phyloP scores from a whole-genome alignment of 139 green algal species.

The Nannochloris sp. region DNA sequence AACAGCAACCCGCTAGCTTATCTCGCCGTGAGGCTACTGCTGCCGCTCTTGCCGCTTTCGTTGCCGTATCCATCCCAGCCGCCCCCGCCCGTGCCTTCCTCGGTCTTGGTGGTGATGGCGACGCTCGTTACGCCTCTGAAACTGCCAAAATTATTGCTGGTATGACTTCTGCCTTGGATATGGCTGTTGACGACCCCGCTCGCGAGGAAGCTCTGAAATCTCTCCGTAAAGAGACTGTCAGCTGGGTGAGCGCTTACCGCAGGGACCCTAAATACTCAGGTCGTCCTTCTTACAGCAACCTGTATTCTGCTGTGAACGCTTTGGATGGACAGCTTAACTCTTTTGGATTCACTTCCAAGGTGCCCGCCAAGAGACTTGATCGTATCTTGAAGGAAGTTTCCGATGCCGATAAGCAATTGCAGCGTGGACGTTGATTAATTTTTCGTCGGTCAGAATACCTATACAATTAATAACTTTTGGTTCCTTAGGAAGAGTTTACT shows the following conservation, averaged over 20 bases:
- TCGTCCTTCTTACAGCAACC: slow-evolving; percentile 75
- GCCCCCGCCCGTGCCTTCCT: slow-evolving; percentile 53
- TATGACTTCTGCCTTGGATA: slow-evolving; percentile 42
- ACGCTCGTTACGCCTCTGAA: slow-evolving; percentile 14
- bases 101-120: slow-evolving; percentile 46
- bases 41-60: slow-evolving; percentile 12
- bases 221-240: slow-evolving; percentile 34
- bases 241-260: slow-evolving; percentile 11
- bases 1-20: not conserved
- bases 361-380: slow-evolving; percentile 88
- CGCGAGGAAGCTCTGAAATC: slow-evolving; percentile 58
- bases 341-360: slow-evolving; percentile 69
- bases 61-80: slow-evolving; percentile 13
- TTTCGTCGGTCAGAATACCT: too few species aligned
- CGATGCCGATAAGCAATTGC: slow-evolving; percentile 46
- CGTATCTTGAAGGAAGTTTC: slow-evolving; percentile 73
- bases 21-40: slow-evolving; percentile 22
- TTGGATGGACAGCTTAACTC: slow-evolving; percentile 88
- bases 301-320: slow-evolving; percentile 84
- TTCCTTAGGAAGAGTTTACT: too few species aligned
- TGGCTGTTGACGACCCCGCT: slow-evolving; percentile 49
- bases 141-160: slow-evolving; percentile 41
- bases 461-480: too few species aligned
- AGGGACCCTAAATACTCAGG: slow-evolving; percentile 57
- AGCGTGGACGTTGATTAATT: slow-evolving; percentile 41